Percentiles rank a stretch among this genome's conserved stretches.
These are phyloP conservation scores for Pseudognaphalium luteoalbum DNA, from an alignment of 129 eudicot genomes.

Conservation along the genomic window DNA sequence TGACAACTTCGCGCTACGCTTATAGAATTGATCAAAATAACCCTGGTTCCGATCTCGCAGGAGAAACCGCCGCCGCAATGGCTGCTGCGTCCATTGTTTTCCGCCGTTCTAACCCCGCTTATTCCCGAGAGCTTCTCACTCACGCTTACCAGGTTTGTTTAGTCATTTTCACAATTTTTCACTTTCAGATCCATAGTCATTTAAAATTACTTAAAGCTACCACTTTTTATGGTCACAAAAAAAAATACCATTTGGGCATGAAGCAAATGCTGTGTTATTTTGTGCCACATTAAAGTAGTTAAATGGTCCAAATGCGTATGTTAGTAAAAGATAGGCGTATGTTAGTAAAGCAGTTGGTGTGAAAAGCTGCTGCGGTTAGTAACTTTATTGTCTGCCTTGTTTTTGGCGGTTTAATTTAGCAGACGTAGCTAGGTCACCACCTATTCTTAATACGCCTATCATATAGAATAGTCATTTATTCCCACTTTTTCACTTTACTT, in stretches of 20 bases:
- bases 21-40: conserved; percentile 59
- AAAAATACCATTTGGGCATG: not conserved
- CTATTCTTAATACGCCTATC: conserved; percentile 11
- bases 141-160: conserved; percentile 65
- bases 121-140: conserved; percentile 55
- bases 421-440: conserved; percentile 20
- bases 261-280: not conserved
- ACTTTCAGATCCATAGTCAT: not conserved
- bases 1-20: conserved; percentile 74
- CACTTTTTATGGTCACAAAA: not conserved
- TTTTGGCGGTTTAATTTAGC: conserved; percentile 27
- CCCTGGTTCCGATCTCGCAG: conserved; percentile 85
- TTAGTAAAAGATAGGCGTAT: conserved; percentile 21
- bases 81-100: conserved; percentile 76
- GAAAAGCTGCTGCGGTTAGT: conserved; percentile 28
- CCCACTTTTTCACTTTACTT: not conserved
- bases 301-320: conserved; percentile 19
- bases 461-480: not conserved
- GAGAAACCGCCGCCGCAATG: conserved; percentile 85
- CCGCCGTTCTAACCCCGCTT: conserved; percentile 53
- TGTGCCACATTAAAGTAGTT: not conserved
- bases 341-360: conserved; percentile 34
- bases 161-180: not conserved
- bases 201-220: not conserved
- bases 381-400: conserved; percentile 36